phyloP scores from a whole-genome alignment of 805 yeast genomes.

The Candida michaelii region DNA sequence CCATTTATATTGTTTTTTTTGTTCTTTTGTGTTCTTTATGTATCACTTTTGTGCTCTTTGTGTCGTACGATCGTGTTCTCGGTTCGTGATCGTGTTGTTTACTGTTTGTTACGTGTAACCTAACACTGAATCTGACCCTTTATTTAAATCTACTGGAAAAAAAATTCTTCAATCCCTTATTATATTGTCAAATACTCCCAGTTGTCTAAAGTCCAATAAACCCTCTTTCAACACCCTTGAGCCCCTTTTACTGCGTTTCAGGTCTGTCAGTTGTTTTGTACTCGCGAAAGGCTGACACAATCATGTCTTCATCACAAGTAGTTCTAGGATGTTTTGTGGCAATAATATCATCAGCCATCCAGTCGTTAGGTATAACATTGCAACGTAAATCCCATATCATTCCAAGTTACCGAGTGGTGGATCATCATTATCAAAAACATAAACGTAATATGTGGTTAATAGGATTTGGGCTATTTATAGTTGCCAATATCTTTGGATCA shows the following conservation, averaged over 20 bases:
- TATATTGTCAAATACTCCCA: too few relatives aligned
- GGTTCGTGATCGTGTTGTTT: too few relatives aligned
- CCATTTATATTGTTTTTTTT: background rate
- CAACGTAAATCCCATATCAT: conserved; percentile 75
- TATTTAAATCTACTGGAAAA: too few relatives aligned
- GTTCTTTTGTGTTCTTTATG: too few relatives aligned
- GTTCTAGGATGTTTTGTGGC: conserved; percentile 65
- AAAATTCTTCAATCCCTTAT: too few relatives aligned
- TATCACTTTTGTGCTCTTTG: too few relatives aligned
- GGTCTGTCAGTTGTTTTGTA: too few relatives aligned
- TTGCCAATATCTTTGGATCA: conserved; percentile 77
- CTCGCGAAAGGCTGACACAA: background rate
- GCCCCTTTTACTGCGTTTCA: too few relatives aligned
- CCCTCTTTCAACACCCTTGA: too few relatives aligned
- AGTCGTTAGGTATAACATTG: conserved; percentile 76
- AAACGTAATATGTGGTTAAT: conserved; percentile 67
- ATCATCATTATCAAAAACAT: conserved; percentile 27
- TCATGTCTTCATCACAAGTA: conserved; percentile 1
- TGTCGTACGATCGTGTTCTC: background rate
- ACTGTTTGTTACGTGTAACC: too few relatives aligned
- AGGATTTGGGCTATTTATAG: conserved; percentile 69
- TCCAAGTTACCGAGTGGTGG: conserved; percentile 20
- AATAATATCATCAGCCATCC: conserved; percentile 71
- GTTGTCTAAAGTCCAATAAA: too few relatives aligned
- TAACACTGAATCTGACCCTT: too few relatives aligned